Evolutionary conservation across 2,329 filamentous ascomycete species (phyloP), one percentile per base, ranked within the genome.

Genomic region (Fusarium nisikadoi): DNA sequence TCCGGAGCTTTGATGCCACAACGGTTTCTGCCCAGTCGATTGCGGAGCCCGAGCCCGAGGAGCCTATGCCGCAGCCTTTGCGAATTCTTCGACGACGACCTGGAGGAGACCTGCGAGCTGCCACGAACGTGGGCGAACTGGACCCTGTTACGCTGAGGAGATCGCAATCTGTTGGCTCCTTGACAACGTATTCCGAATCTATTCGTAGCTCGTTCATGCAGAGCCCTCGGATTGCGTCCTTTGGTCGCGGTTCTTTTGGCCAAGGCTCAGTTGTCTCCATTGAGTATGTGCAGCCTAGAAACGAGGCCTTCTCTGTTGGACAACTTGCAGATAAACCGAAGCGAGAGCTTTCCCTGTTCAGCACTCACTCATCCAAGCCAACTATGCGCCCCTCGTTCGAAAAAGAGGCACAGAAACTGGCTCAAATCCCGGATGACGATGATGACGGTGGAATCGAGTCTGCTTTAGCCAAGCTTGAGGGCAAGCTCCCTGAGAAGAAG

Each of bases 401-500:
- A 80, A 92, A 89, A 6, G 94, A 97, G 76, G 94, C 97, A 2
- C 91, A 95, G 65, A 93, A 93, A 75, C 89, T 99, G 59, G 94
- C 95, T 5, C 91, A 93, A 61, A 93, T 98, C 31, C 94, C 95
- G 0, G 95, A 98, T 77, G 94, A 98, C 76, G 94, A 97, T 41
- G 79, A 84, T 20, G 88, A 91, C 77, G 94, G 94, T 11, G 95
- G 95, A 17, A 91, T 98, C 31, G 96, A 98, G 78, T 94, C 95
- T n/a, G 94, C 96, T 1, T 81, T 99, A 55, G 83, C 95, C 75
- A 99, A 98, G 77, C 86, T 99, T 1, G 96, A 99, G 83, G 96
- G 96, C 14, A 95, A 90, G 74, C 96, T 92, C 75, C 62, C 68
- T 1, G 88, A 92, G 78, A 90, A 87, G 74, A 89, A 81, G 74